These are phyloP conservation scores for Houttuynia cordata DNA, from an alignment of 164 flowering plant genomes.

Conservation along the genomic window DNA sequence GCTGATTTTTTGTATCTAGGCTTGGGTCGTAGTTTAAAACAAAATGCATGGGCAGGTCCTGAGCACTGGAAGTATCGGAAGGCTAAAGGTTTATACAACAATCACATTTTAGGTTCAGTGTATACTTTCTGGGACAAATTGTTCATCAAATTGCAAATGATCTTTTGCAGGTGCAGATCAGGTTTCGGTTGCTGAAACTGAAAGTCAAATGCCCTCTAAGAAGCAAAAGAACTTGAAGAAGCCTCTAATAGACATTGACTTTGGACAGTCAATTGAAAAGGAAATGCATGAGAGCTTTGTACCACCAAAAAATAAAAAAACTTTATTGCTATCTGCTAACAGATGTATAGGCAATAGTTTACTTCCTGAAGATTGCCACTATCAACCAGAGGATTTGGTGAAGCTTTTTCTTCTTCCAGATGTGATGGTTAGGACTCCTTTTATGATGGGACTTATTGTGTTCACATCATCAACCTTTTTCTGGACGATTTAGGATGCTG, in stretches of 20 bases:
- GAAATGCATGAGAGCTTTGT: slow-evolving; percentile 57
- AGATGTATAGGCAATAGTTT: slow-evolving; percentile 43
- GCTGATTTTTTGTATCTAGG: slow-evolving; percentile 45
- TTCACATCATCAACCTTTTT: neutral
- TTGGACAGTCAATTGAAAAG: slow-evolving; percentile 42
- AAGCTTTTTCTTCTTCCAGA: slow-evolving; percentile 85
- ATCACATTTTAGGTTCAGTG: neutral
- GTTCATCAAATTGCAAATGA: neutral
- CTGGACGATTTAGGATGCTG: slow-evolving; percentile 2
- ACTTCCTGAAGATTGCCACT: slow-evolving; percentile 97
- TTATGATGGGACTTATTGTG: neutral
- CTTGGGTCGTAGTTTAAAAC: slow-evolving; percentile 54
- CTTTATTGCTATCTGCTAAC: slow-evolving; percentile 57
- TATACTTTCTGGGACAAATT: neutral
- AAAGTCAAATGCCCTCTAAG: slow-evolving; percentile 32
- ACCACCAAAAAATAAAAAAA: slow-evolving; percentile 76
- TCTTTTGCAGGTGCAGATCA: slow-evolving; percentile 36
- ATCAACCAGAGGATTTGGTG: slow-evolving; percentile 91
- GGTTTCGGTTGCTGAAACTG: slow-evolving; percentile 28
- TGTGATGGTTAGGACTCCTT: slow-evolving; percentile 43
- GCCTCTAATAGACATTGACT: slow-evolving; percentile 51
- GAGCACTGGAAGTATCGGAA: slow-evolving; percentile 95
- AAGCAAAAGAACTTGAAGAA: slow-evolving; percentile 43
- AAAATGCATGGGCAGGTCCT: slow-evolving; percentile 99
- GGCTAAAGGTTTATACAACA: slow-evolving; percentile 36